A percentile compares a stretch with the other conserved stretches of the same genome.
These are phyloP conservation scores for Aspergillus conjunctus DNA, from an alignment of 495 filamentous ascomycete species.

Conservation along the genomic window DNA sequence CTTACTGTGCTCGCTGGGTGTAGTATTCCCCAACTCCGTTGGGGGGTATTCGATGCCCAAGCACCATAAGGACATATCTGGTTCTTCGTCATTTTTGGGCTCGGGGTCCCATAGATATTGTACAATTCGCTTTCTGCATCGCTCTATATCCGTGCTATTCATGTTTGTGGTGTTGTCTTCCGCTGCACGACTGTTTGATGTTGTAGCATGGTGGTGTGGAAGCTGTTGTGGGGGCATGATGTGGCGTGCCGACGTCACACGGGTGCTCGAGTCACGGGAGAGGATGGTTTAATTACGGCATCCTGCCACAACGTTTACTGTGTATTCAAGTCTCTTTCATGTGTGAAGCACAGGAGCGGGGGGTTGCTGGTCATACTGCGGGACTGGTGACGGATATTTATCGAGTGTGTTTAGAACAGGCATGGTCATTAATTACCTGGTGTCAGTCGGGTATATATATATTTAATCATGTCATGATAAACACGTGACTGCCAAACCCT, in stretches of 20 bases:
- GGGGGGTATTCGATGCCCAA: conserved; percentile 73
- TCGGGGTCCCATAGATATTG: conserved; percentile 96
- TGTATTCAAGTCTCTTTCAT: no score
- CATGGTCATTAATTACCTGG: not conserved
- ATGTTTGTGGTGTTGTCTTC: conserved; percentile 38
- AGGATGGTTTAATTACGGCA: no score
- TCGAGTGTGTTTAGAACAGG: no score
- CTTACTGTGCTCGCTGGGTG: conserved; percentile 18
- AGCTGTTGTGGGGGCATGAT: not conserved
- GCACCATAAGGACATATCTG: conserved; percentile 79
- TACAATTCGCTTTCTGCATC: conserved; percentile 80
- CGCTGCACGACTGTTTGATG: not conserved
- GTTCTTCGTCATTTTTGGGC: conserved; percentile 76
- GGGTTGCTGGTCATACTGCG: no score
- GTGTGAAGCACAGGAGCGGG: no score
- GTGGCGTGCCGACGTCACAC: not conserved
- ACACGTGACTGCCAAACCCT: no score
- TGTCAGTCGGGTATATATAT: not conserved
- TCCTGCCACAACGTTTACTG: no score
- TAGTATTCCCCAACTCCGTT: not conserved
- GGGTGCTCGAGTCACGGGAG: no score
- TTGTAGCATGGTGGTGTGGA: not conserved
- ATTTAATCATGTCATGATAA: not conserved
- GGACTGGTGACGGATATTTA: no score
- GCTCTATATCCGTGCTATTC: conserved; percentile 62